These are phyloP conservation scores for Pneumocystis canis DNA, from an alignment of 1,139 yeast species.

Conservation along the genomic window DNA sequence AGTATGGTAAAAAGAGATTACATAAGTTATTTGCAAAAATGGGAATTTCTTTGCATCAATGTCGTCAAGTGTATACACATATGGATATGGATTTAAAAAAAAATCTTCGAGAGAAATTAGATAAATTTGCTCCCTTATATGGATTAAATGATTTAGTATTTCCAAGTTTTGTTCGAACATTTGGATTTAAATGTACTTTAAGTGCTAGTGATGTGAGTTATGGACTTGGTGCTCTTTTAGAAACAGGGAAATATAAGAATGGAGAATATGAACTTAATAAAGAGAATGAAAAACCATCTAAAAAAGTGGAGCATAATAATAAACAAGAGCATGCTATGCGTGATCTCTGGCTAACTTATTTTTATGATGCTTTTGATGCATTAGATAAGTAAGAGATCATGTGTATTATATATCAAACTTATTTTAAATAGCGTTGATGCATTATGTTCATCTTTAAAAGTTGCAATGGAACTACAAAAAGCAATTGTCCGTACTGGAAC, in stretches of 20 bases:
- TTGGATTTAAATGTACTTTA: conserved; percentile 73
- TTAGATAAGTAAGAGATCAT: conserved; percentile 31
- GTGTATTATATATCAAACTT: not conserved
- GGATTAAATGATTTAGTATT: conserved; percentile 73
- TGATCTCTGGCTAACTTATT: conserved; percentile 73
- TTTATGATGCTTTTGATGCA: conserved; percentile 95
- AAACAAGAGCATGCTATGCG: conserved; percentile 3
- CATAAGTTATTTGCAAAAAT: conserved; percentile 89
- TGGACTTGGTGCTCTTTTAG: conserved; percentile 69
- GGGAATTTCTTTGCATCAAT: conserved; percentile 83
- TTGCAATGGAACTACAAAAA: conserved; percentile 70
- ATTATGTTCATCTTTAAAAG: conserved; percentile 53
- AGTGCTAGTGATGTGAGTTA: conserved; percentile 93
- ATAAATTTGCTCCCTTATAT: conserved; percentile 53
- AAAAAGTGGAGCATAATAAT: not conserved
- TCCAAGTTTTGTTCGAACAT: conserved; percentile 74
- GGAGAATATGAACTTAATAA: conserved; percentile 8
- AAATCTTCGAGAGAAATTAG: conserved; percentile 54
- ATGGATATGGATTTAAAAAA: conserved; percentile 70
- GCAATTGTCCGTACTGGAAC: conserved; percentile 82
- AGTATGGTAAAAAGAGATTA: conserved; percentile 71
- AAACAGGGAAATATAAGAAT: conserved; percentile 25
- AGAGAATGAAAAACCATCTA: not conserved
- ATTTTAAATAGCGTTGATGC: conserved; percentile 37
- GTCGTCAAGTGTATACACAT: conserved; percentile 86